These are phyloP conservation scores for Cavenderia fasciculata DNA, from an alignment of 78 protist genomes.

Conservation along the genomic window DNA sequence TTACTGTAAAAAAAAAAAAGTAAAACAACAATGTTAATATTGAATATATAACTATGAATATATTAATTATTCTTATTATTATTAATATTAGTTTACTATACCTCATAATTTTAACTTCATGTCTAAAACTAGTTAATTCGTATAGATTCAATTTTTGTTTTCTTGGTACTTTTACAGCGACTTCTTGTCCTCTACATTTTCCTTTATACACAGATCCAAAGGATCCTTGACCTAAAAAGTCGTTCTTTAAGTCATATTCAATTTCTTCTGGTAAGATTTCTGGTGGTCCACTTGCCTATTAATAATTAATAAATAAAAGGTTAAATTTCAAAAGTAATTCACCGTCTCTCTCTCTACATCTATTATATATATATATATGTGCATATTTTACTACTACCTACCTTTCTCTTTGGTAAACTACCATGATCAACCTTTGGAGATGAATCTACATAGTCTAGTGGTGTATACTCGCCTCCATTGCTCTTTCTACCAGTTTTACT, in stretches of 20 bases:
- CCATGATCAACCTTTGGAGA: constrained; percentile 62
- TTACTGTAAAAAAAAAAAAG: not conserved
- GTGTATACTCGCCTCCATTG: constrained; percentile 47
- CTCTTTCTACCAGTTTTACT: not conserved
- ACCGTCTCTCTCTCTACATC: too few relatives aligned
- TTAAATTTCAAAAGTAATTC: not conserved
- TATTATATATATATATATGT: not conserved
- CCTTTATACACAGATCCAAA: constrained; percentile 84
- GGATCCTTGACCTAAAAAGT: constrained; percentile 80
- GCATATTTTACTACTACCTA: not conserved
- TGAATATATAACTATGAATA: not conserved
- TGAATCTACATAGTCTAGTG: constrained; percentile 47
- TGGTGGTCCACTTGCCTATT: constrained; percentile 73
- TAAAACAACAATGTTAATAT: not conserved
- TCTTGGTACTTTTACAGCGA: constrained; percentile 82
- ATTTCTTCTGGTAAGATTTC: constrained; percentile 80
- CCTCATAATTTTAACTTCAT: constrained; percentile 81
- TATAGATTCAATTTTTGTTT: constrained; percentile 65
- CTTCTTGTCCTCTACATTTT: constrained; percentile 81
- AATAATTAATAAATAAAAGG: not conserved
- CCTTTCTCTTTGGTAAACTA: constrained; percentile 57
- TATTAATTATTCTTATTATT: not conserved
- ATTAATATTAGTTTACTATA: not conserved
- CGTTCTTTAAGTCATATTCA: constrained; percentile 58
- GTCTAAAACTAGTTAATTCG: constrained; percentile 76